Percentiles rank a stretch among this genome's conserved stretches.
Evolutionary conservation across 768 basidiomycete genomes (phyloP).

Genomic region (Brasilioporus rufonigricans): DNA sequence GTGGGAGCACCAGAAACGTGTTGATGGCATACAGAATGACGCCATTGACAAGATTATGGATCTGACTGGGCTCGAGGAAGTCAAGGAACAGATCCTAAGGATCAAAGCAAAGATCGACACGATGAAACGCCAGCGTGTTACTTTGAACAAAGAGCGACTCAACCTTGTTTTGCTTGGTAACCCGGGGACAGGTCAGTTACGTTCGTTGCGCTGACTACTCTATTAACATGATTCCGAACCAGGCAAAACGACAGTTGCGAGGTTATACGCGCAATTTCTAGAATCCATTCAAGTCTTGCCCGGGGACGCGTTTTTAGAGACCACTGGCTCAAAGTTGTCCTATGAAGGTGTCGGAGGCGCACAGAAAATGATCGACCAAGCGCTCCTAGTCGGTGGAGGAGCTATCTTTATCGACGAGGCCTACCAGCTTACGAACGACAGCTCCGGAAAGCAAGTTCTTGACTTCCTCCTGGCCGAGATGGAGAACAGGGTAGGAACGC

Average conservation of each 20-base stretch:
- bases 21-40: conserved; percentile 50
- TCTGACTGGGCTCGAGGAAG: conserved; percentile 63
- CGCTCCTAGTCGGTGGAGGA: conserved; percentile 56
- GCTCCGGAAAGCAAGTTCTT: conserved; percentile 54
- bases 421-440: conserved; percentile 56
- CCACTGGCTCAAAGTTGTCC: conserved; percentile 58
- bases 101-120: conserved; percentile 55
- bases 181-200: conserved; percentile 73
- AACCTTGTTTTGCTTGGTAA: conserved; percentile 65
- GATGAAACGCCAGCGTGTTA: conserved; percentile 45
- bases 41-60: conserved; percentile 65
- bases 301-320: conserved; percentile 55
- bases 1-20: conserved; percentile 36
- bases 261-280: conserved; percentile 61
- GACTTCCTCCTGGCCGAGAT: conserved; percentile 74
- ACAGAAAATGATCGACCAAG: conserved; percentile 37
- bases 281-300: conserved; percentile 53
- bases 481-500: conserved; percentile 62
- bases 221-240: background rate
- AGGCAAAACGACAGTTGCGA: conserved; percentile 35
- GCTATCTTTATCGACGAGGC: conserved; percentile 71
- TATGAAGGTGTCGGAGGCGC: conserved; percentile 48
- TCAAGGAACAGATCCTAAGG: conserved; percentile 54
- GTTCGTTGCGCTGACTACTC: conserved; percentile 19
- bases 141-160: conserved; percentile 54